These are phyloP conservation scores for Oryza nivara DNA, from an alignment of 176 grass and related monocot species.

Conservation along the genomic window DNA sequence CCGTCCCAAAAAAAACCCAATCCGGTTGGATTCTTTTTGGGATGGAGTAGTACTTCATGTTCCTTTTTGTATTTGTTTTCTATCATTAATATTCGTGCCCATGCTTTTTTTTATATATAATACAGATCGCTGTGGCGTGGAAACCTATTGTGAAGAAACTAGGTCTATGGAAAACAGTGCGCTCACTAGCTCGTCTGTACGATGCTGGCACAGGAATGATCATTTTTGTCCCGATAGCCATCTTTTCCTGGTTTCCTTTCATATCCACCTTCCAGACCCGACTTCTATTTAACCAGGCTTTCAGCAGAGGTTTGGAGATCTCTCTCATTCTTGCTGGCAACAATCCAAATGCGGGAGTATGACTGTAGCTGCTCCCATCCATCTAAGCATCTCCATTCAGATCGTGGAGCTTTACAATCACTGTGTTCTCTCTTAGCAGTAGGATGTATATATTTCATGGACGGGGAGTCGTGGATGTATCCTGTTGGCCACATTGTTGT, in stretches of 20 bases:
- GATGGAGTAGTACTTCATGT: neutral
- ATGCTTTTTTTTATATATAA: neutral
- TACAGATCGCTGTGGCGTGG: constrained; percentile 81
- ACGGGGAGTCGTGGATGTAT: constrained; percentile 1
- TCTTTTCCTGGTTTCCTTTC: constrained; percentile 82
- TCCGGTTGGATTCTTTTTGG: too few species aligned
- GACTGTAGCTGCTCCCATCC: constrained; percentile 1
- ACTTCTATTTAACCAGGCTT: constrained; percentile 92
- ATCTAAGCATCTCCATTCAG: constrained; percentile 2
- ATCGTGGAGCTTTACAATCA: neutral
- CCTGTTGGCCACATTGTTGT: neutral
- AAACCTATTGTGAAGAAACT: constrained; percentile 65
- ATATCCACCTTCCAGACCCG: constrained; percentile 92
- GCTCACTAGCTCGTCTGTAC: constrained; percentile 69
- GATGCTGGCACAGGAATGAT: constrained; percentile 79
- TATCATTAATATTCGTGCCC: neutral
- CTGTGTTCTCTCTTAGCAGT: constrained; percentile 24
- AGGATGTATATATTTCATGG: constrained; percentile 33
- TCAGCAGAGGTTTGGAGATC: constrained; percentile 96
- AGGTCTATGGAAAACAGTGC: constrained; percentile 65
- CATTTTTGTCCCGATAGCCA: constrained; percentile 70
- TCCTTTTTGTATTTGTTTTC: neutral
- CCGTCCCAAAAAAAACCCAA: too few species aligned
- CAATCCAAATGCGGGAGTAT: constrained; percentile 76
- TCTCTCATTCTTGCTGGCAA: constrained; percentile 94